Conservation (phyloP, 352 stramenopile genomes). For the Phytophthora uliginosa region DNA sequence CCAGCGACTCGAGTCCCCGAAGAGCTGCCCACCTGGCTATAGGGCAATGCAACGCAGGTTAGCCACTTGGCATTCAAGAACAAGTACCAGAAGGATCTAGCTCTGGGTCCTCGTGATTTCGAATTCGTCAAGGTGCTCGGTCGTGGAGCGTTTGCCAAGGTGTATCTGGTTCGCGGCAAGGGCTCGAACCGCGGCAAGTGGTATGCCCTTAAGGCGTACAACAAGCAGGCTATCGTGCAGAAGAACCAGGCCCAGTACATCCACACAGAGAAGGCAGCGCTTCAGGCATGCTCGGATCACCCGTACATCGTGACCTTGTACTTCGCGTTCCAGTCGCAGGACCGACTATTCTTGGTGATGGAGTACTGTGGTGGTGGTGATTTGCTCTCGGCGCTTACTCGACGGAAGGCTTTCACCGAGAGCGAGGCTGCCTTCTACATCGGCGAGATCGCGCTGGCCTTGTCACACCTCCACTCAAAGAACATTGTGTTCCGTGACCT, state of each 20-base stretch:
- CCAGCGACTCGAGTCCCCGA: not conserved
- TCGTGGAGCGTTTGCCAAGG: constrained; percentile 86
- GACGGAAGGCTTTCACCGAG: constrained; percentile 86
- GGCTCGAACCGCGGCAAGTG: constrained; percentile 89
- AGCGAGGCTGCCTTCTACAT: constrained; percentile 89
- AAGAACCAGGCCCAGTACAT: constrained; percentile 93
- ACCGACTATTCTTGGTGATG: constrained; percentile 89
- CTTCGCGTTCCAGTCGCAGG: constrained; percentile 88
- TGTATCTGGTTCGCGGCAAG: constrained; percentile 87
- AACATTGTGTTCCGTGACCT: constrained; percentile 91
- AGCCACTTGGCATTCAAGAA: constrained; percentile 92
- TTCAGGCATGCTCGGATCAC: constrained; percentile 88
- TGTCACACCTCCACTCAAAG: constrained; percentile 89
- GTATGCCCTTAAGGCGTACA: constrained; percentile 91
- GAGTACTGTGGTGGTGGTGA: constrained; percentile 88
- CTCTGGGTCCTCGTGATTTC: constrained; percentile 85
- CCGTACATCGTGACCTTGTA: constrained; percentile 90
- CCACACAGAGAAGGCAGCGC: constrained; percentile 83
- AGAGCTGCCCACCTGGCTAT: not conserved
- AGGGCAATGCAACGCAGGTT: constrained; percentile 76
- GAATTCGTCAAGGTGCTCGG: constrained; percentile 90
- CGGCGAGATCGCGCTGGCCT: constrained; percentile 80
- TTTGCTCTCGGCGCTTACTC: constrained; percentile 79
- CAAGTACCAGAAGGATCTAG: constrained; percentile 90
- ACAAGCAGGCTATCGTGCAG: constrained; percentile 90